Base-by-base conservation (phyloP, 305 asterid species). In the Rubia peregrina region DNA sequence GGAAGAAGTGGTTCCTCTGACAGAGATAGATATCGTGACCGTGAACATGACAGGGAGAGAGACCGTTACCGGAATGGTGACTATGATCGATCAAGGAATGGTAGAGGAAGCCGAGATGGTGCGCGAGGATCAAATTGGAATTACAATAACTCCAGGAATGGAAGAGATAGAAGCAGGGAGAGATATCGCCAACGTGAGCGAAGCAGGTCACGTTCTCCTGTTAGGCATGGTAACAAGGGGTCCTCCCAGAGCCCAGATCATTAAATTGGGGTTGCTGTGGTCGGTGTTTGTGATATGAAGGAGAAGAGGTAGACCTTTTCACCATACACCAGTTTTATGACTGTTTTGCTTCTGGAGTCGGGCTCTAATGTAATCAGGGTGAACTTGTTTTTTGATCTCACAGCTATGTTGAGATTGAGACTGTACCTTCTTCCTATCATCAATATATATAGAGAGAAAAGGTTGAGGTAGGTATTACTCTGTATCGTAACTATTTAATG, bases 391-490 rank as follows among this genome's bases (percentile, higher is more conserved):
- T 85, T 87, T 90, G 87, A 86, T 84, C 92, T 89, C 90, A 90
- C 97, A 93, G 98, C 91, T 81, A 86, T 87, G 68, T 82, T 88
- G 88, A 85, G 88, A 87, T 83, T 88, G 88, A 85, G 88, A 87
- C 87, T 82, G 70, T 85, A 78, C 77, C 88, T 74, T 83, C 92
- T 81, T 85, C 79, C 85, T 88, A 77, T 89, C 97, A 81, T 81
- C 89, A 74, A 77, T 88, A 83, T 88, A 74, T 73, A 83, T 82
- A 83, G 80, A 83, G 90, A 82, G 88, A 85, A 85, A 88, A 74
- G 85, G 80, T 81, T 82, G 95, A 89, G 99, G 99, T 89, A 89
- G 99, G 97, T 90, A 90, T 75, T 74, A 73, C 85, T 88, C 77
- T 57, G 73, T 79, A 83, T 79, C 74, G 75, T 78, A 79, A 81